Conservation (phyloP, 352 stramenopile genomes). For the Phytophthora tentaculata region DNA sequence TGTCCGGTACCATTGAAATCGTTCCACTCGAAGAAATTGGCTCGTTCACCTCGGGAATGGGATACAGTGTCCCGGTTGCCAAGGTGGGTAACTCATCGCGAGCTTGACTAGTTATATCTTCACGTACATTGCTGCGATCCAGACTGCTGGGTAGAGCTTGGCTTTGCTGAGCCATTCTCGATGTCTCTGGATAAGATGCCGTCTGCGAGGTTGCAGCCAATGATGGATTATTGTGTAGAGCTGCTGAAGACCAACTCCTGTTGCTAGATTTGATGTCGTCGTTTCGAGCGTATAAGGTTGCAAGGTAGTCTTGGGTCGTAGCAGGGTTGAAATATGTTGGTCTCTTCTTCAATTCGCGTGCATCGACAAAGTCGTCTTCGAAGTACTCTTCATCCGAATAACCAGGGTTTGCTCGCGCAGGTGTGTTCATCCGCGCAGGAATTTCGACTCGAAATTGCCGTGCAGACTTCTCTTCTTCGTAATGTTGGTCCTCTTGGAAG, state of each 20-base stretch:
- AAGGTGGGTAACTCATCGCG: constrained; percentile 11
- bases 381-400: constrained; percentile 18
- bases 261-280: constrained; percentile 1
- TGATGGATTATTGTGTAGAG: neutral
- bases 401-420: constrained; percentile 4
- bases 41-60: constrained; percentile 34
- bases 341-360: constrained; percentile 7
- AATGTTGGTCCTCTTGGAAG: constrained; percentile 30
- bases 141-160: neutral
- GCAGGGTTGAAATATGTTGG: neutral
- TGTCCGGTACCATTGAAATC: neutral
- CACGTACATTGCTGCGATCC: neutral
- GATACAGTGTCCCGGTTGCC: constrained; percentile 14
- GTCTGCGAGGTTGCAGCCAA: neutral
- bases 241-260: neutral
- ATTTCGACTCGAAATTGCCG: constrained; percentile 36
- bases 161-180: neutral
- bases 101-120: neutral
- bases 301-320: neutral
- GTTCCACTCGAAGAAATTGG: constrained; percentile 9
- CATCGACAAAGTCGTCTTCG: constrained; percentile 11
- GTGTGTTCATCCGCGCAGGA: constrained; percentile 20
- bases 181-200: neutral
- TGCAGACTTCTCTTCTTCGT: constrained; percentile 25
- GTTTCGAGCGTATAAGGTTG: constrained; percentile 5